A percentile compares a stretch with the other conserved stretches of the same genome.
Conservation (phyloP, 495 filamentous ascomycete genomes). For the Haplographium delicatum region DNA sequence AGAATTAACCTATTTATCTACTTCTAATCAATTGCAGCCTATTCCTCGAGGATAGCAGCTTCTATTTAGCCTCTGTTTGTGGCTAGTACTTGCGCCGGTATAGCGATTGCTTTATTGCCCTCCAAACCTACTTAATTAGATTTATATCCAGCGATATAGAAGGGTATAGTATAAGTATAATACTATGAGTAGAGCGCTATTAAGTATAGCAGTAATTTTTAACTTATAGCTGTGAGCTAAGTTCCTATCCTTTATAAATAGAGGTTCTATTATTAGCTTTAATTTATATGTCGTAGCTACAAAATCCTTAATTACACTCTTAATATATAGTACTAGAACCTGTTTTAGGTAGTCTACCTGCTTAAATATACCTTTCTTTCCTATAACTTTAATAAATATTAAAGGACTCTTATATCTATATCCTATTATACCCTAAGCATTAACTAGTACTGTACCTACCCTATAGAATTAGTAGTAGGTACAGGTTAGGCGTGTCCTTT, state of each 20-base stretch:
- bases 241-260: slow-evolving; percentile 6
- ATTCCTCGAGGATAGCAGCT: not conserved
- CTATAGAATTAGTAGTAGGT: slow-evolving; percentile 1
- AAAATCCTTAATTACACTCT: not conserved
- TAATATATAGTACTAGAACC: not conserved
- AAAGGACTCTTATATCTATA: slow-evolving; percentile 3
- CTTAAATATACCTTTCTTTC: not conserved
- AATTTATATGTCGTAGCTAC: not conserved
- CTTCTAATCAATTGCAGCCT: not conserved
- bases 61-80: not conserved
- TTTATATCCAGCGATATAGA: slow-evolving; percentile 5
- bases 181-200: not conserved
- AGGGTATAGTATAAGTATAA: slow-evolving; percentile 5
- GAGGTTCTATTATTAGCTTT: not conserved
- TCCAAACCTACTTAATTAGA: slow-evolving; percentile 3
- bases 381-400: not conserved
- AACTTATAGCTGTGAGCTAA: too few species aligned
- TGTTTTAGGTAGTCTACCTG: not conserved
- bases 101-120: not conserved
- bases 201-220: not conserved
- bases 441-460: slow-evolving; percentile 4
- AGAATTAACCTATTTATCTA: slow-evolving; percentile 6
- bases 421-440: not conserved
- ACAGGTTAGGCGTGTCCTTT: not conserved
- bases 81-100: not conserved